Base-by-base conservation (phyloP, 192 early-diverging fungal genomes). In the Rhizophagus clarus region DNA sequence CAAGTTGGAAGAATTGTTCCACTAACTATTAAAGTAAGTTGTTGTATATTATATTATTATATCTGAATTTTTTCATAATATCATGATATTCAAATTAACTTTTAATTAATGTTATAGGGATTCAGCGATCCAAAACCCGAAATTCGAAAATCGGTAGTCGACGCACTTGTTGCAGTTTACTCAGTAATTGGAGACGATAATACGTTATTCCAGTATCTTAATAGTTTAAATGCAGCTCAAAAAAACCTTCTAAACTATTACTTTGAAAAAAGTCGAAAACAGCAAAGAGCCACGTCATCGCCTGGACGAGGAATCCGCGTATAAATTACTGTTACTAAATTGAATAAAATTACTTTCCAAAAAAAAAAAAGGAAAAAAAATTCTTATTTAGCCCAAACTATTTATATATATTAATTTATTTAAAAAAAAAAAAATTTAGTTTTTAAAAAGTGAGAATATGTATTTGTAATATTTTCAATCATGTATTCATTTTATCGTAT, bases 71-170 rank as follows among this genome's bases (percentile, higher is more conserved):
- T n/a, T 14, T 64, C 60, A n/a, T 40, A 5, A 40, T 40, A 5
- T 34, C 28, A 28, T 28, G 10, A 31, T 24, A 12, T 45, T 77
- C 15, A 56, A 56, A 26, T 60, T 6, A 40, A 10, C 8, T 42
- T 73, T 12, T 73, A 5, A 40, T 9, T 40, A 40, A 1, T 20
- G 10, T 11, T 28, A 26, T 78, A 78, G 76, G 76, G 63, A 10
- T 78, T 78, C 28, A 78, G 49, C 31, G 76, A 78, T 32, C 22
- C 61, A 28, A 78, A 68, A 45, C 61, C 76, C 20, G 63, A 68
- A 20, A 68, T 78, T 49, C 76, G 76, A 47, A 78, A 78, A 68
- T n/a, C 76, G 4, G 76, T 78, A 29, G 64, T 78, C 28, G 76
- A 78, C 51, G 22, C 76, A 47, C 26, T 78, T n/a, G 76, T 78